Percentiles rank a stretch among this genome's conserved stretches.
Conservation (phyloP, 2,329 filamentous ascomycete genomes). For the Metarhizium robertsii region DNA sequence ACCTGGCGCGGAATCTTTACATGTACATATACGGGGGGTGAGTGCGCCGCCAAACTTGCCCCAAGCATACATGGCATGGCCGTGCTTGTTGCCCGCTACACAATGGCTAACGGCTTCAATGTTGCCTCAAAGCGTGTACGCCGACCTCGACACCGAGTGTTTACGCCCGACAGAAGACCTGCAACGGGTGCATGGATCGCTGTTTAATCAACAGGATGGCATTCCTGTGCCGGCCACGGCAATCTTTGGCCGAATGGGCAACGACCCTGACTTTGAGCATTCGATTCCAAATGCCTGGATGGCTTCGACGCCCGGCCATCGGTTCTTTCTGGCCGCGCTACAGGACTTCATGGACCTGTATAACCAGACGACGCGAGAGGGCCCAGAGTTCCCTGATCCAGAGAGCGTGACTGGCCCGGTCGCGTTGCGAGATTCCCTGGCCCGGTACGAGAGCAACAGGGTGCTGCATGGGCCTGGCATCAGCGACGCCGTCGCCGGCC, state of each 20-base stretch:
- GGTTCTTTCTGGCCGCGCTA: conserved; percentile 20
- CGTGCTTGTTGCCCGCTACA: no score
- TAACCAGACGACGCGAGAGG: not conserved
- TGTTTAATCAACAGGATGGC: not conserved
- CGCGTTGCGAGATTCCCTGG: conserved; percentile 9
- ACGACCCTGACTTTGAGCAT: conserved; percentile 16
- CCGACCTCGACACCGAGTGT: conserved; percentile 16
- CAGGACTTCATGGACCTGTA: conserved; percentile 5
- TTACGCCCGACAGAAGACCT: conserved; percentile 5
- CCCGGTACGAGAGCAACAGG: conserved; percentile 5
- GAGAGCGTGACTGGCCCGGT: conserved; percentile 10
- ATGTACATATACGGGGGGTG: conserved; percentile 27
- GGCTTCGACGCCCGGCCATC: conserved; percentile 23
- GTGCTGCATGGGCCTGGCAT: not conserved
- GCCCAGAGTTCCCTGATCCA: not conserved
- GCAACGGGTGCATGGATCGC: not conserved
- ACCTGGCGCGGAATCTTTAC: conserved; percentile 23
- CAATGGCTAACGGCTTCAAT: not conserved
- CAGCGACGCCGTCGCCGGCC: no score
- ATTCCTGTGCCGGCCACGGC: conserved; percentile 2
- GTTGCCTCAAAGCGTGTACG: conserved; percentile 17
- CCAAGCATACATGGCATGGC: no score
- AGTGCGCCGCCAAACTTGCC: conserved; percentile 1
- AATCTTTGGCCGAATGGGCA: conserved; percentile 24
- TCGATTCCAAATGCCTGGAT: conserved; percentile 29